These are phyloP conservation scores for Arabidopsis lyrata DNA, from an alignment of 441 rosid genomes.

Conservation along the genomic window DNA sequence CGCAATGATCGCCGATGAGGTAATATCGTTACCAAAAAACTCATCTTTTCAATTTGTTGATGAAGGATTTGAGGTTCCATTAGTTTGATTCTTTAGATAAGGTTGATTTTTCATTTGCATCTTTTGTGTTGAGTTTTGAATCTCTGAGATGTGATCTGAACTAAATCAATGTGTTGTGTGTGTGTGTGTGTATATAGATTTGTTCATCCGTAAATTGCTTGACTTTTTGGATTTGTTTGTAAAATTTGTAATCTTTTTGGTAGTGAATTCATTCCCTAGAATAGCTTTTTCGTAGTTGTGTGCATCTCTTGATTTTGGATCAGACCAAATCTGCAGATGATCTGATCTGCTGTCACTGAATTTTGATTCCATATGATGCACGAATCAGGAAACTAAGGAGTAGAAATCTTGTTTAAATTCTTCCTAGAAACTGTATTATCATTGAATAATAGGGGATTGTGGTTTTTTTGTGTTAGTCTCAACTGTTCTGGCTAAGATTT, in stretches of 20 bases:
- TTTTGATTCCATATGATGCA: not conserved
- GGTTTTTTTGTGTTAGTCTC: conserved; percentile 1
- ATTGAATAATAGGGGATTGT: not conserved
- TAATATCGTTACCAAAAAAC: not conserved
- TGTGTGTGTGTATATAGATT: not conserved
- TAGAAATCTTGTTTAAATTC: not conserved
- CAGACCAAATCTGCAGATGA: not conserved
- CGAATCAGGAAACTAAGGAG: conserved; percentile 26
- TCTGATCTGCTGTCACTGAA: conserved; percentile 18
- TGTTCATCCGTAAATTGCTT: not conserved
- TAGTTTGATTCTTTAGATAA: not conserved
- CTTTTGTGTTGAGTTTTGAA: conserved; percentile 1
- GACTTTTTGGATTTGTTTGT: conserved; percentile 14
- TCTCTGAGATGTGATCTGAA: conserved; percentile 31
- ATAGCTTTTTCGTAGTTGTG: not conserved
- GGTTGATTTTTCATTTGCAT: not conserved
- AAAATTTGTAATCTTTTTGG: conserved; percentile 18
- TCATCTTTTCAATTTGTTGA: not conserved
- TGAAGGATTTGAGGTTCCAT: not conserved
- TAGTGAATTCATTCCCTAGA: not conserved
- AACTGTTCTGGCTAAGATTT: not conserved
- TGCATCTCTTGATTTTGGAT: conserved; percentile 3
- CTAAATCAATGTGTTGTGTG: conserved; percentile 3
- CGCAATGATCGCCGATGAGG: conserved; percentile 70
- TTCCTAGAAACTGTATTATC: not conserved